Evolutionary conservation across 257 asterid genomes (phyloP).

Genomic region (Rehmannia glutinosa): DNA sequence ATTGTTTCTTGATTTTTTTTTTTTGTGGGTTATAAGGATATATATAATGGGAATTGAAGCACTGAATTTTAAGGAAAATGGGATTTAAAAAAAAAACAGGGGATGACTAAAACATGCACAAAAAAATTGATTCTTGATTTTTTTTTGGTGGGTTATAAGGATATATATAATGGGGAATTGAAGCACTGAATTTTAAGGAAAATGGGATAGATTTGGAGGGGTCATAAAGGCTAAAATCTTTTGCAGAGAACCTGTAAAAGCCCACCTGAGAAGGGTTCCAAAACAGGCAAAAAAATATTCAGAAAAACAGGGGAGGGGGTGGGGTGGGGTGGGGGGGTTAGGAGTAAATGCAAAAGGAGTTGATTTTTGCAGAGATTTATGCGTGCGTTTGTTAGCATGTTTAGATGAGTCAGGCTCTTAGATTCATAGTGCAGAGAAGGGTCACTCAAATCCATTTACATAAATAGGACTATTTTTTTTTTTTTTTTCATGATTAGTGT

Average conservation of each 20-base stretch:
- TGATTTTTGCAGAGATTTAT: constrained; percentile 51
- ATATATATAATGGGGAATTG: too few relatives aligned
- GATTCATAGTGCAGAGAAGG: too few relatives aligned
- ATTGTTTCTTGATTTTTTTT: not conserved
- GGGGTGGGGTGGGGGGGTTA: not conserved
- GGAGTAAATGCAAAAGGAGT: constrained; percentile 50
- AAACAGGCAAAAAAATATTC: constrained; percentile 50
- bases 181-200: constrained; percentile 54
- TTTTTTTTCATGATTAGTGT: too few relatives aligned
- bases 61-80: constrained; percentile 48
- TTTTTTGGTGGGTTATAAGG: not conserved
- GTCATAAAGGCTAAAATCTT: constrained; percentile 32
- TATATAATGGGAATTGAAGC: constrained; percentile 32
- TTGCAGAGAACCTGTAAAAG: constrained; percentile 33
- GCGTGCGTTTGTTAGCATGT: constrained; percentile 70
- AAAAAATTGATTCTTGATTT: not conserved
- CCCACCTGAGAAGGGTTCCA: constrained; percentile 65
- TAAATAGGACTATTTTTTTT: too few relatives aligned
- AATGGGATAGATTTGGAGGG: constrained; percentile 14
- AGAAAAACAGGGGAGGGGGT: constrained; percentile 8
- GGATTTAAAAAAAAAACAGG: not conserved
- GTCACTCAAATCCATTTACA: not conserved
- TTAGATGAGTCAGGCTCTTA: constrained; percentile 16
- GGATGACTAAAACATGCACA: not conserved
- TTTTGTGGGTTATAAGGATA: not conserved